These are phyloP conservation scores for Corchorus olitorius DNA, from an alignment of 345 rosid genomes.

Conservation along the genomic window DNA sequence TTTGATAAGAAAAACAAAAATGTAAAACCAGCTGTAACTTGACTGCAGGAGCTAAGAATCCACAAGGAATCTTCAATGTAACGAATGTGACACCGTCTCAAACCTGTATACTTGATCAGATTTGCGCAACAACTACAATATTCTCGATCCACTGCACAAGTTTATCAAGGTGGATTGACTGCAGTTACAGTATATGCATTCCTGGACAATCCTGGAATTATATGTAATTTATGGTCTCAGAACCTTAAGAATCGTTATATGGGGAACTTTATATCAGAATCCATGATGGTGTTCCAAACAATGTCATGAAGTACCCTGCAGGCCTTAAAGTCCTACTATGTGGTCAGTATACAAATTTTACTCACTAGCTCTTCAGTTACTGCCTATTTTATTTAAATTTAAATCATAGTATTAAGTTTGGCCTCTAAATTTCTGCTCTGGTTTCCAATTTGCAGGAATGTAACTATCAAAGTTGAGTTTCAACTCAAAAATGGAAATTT, in stretches of 20 bases:
- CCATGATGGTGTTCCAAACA: conserved; percentile 33
- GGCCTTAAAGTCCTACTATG: conserved; percentile 26
- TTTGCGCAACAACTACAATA: conserved; percentile 27
- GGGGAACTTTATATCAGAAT: conserved; percentile 44
- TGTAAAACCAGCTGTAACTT: conserved; percentile 50
- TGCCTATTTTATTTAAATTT: no score
- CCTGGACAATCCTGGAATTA: conserved; percentile 49
- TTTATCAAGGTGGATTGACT: conserved; percentile 45
- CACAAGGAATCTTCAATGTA: conserved; percentile 63
- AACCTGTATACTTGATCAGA: conserved; percentile 38
- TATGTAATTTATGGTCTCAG: conserved; percentile 50
- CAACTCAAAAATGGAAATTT: not conserved
- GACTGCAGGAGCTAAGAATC: conserved; percentile 63
- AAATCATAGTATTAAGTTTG: not conserved
- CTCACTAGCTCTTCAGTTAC: not conserved
- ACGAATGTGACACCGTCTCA: conserved; percentile 47
- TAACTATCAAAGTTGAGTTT: no score
- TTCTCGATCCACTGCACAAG: conserved; percentile 34
- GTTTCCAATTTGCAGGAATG: conserved; percentile 21
- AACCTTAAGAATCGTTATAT: conserved; percentile 36
- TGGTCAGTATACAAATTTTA: conserved; percentile 19
- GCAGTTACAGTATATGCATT: conserved; percentile 32
- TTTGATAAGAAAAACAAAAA: not conserved
- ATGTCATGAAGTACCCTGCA: conserved; percentile 39
- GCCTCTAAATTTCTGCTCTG: not conserved